phyloP scores from a whole-genome alignment of 306 rosid species.

The Adenanthera pavonina region DNA sequence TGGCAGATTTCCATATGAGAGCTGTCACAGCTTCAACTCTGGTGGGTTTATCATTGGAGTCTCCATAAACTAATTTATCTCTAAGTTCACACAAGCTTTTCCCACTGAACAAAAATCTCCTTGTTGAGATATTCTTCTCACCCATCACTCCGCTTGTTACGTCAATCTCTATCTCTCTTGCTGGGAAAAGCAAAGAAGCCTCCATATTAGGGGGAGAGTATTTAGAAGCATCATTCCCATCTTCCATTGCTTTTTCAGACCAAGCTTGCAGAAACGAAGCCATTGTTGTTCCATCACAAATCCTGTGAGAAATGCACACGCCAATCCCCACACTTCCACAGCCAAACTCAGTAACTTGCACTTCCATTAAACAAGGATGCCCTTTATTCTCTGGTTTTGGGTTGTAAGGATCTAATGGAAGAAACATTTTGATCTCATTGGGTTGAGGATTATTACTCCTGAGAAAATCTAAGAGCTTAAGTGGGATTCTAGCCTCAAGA shows the following conservation, averaged over 20 bases:
- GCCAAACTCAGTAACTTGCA: conserved; percentile 10
- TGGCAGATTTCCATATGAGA: too few species aligned
- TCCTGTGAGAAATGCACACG: conserved; percentile 23
- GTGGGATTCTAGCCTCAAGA: too few species aligned
- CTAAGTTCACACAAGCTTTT: neutral
- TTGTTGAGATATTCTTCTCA: neutral
- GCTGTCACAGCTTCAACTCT: too few species aligned
- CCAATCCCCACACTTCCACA: conserved; percentile 27
- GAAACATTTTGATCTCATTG: too few species aligned
- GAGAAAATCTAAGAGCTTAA: too few species aligned
- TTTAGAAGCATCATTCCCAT: neutral
- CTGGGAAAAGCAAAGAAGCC: neutral
- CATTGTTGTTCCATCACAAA: conserved; percentile 6
- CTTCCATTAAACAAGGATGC: neutral
- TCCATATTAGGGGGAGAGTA: neutral
- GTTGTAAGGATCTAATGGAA: neutral
- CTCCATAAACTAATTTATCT: too few species aligned
- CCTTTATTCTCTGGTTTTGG: neutral
- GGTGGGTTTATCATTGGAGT: too few species aligned
- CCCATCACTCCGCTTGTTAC: neutral
- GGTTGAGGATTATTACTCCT: too few species aligned
- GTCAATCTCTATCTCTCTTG: neutral
- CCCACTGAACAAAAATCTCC: neutral
- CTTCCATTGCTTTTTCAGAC: neutral
- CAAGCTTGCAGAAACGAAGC: neutral